Evolutionary conservation across 2,329 filamentous ascomycete species (phyloP).

Genomic region (Phoma sp.): DNA sequence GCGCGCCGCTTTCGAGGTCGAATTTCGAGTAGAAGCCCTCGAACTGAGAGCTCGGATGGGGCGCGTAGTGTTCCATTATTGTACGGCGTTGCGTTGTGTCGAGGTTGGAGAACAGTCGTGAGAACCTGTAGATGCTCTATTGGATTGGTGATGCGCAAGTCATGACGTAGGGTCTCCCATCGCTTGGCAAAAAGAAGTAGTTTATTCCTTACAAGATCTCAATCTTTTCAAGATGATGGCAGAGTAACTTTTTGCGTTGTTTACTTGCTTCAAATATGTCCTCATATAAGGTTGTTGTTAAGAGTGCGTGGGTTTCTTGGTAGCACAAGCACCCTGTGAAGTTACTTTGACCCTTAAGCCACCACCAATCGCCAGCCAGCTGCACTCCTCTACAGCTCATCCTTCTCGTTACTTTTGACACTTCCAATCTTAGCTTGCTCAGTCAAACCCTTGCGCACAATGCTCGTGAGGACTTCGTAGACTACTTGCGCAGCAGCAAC

Average conservation of each 20-base stretch:
- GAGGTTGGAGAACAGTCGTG: neutral
- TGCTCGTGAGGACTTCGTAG: conserved; percentile 82
- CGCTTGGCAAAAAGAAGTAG: conserved; percentile 16
- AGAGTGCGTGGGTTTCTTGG: neutral
- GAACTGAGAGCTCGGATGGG: conserved; percentile 52
- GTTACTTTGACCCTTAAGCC: neutral
- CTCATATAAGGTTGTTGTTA: no score
- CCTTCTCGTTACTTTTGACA: conserved; percentile 25
- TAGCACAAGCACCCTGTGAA: neutral
- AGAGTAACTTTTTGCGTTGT: neutral
- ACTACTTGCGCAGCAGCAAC: conserved; percentile 83
- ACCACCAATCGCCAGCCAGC: neutral
- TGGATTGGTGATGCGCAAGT: conserved; percentile 8
- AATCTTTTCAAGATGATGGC: neutral
- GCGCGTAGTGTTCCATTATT: conserved; percentile 52
- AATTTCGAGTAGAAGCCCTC: conserved; percentile 62
- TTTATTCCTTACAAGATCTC: neutral
- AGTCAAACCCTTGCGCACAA: conserved; percentile 65
- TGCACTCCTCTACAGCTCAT: conserved; percentile 32
- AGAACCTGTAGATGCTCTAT: neutral
- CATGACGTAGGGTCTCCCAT: conserved; percentile 28
- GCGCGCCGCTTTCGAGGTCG: conserved; percentile 53
- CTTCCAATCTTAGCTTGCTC: conserved; percentile 43
- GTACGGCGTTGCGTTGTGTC: neutral
- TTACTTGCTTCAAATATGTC: neutral